Base-by-base conservation (phyloP, 2,329 filamentous ascomycete genomes). In the Neonectria magnoliae region DNA sequence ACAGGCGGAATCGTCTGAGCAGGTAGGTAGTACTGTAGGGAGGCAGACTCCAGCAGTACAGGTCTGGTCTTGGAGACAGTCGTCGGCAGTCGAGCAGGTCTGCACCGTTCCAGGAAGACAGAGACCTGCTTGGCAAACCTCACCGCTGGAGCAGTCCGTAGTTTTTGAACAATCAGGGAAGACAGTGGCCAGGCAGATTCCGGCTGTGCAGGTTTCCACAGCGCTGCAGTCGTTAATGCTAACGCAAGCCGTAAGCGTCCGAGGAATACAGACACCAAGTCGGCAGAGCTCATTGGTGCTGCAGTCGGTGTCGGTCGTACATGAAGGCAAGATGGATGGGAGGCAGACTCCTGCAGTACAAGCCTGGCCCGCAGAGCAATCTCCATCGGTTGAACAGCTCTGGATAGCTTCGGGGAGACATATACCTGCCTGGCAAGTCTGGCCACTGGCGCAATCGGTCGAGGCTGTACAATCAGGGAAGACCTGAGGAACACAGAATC, bases 231-330 rank as follows among this genome's bases (percentile, higher is more conserved):
- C 52, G 1, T 33, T 25, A 9, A 11, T 44, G 5, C 36, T 25
- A 2, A 11, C n/a, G 6, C 59, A 62, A n/a, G 18, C 20, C 2
- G 45, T 44, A 5, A 58, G 27, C 2, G 36, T 29, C 4, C 48
- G 27, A n/a, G 61, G 61, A 16, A 64, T 33, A 44, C 61, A 55
- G 2, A 60, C 31, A 9, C 50, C 42, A 13, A 53, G 36, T 9
- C 50, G 25, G 11, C 61, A 64, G 6, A 60, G 18, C 6, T 38
- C 48, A 10, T 9, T 6, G 8, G 13, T n/a, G 3, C 8, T 11
- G 25, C 61, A 64, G 1, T 4, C 22, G 9, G 50, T 10, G 20
- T 64, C 59, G 5, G 22, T 16, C 3, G 44, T 31, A n/a, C 57
- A 60, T 11, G 29, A 31, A 3, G 41, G 50, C 29, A 60, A 16